Evolutionary conservation across 2,329 filamentous ascomycete genomes (phyloP), one percentile per base, ranked within the genome.

Genomic region (Lecanoromycetidae sp.): DNA sequence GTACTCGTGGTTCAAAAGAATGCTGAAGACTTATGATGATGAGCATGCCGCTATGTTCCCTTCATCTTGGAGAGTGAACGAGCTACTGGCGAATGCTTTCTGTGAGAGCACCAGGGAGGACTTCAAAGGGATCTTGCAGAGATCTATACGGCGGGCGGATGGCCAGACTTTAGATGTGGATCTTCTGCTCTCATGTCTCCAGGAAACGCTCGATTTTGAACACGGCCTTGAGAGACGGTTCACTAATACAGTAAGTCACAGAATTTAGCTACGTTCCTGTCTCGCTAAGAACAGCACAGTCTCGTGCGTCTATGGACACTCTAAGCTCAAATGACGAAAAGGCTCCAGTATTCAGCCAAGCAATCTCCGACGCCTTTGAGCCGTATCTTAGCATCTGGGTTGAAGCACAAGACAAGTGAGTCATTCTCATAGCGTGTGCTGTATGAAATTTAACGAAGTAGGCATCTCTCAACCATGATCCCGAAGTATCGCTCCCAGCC

Each of bases 331-430:
- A 77, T 7, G 84, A 88, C 51, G 84, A 87, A 44, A 80, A 80
- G 55, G 70, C 79, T 0, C 80, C 84, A 17, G 81, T 77, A 46
- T 95, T 95, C 62, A 83, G 85, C 46, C 87, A 94, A 47, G 82
- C 86, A 3, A 94, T 98, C 51, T 96, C 91, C 0, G 87, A 93
- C 52, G 91, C 91, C 0, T 98, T 98, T 59, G 91, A 96, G 65
- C 91, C 91, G 1, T 98, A 96, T 63, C 74, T 98, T 54, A 94
- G 87, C 61, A 70, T 98, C 3, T 98, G 91, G 91, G 87, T 98
- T 1, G 90, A 96, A 51, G 90, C 87, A 8, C 91, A 96, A 64
- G 90, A 95, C 64, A 90, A 80, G 63, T 66, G 62, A 35, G 61
- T 58, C 15, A n/a, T 15, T 30, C 5, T 15, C 36, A 15, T 20